A percentile compares a stretch with the other conserved stretches of the same genome.
phyloP scores from a whole-genome alignment of 257 asterid species.

The Petrea volubilis region DNA sequence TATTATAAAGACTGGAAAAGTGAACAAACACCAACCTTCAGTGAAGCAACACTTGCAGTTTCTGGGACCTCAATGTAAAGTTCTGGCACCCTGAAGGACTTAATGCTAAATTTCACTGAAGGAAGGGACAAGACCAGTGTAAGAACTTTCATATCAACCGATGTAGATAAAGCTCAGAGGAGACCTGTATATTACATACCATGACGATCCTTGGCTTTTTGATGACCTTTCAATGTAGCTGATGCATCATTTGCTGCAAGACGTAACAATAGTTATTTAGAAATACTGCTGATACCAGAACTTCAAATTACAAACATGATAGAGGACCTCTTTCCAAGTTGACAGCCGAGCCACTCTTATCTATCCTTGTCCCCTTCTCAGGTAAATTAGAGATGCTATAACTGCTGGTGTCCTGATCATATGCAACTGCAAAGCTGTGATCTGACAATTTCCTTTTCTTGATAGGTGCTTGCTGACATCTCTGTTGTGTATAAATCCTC shows the following conservation, averaged over 20 bases:
- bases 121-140: slow-evolving; percentile 17
- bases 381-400: slow-evolving; percentile 62
- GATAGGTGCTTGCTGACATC: slow-evolving; percentile 50
- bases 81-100: slow-evolving; percentile 95
- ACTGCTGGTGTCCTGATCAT: slow-evolving; percentile 65
- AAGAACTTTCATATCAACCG: slow-evolving; percentile 11
- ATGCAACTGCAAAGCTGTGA: slow-evolving; percentile 44
- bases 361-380: slow-evolving; percentile 48
- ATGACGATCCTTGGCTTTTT: slow-evolving; percentile 50
- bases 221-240: slow-evolving; percentile 40
- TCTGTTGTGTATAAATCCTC: slow-evolving; percentile 49
- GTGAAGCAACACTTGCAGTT: slow-evolving; percentile 82
- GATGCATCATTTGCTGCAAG: slow-evolving; percentile 52
- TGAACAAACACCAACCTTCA: slow-evolving; percentile 57
- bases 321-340: slow-evolving; percentile 38
- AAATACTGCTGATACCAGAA: slow-evolving; percentile 11
- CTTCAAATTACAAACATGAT: slow-evolving; percentile 8
- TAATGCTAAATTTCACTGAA: slow-evolving; percentile 86
- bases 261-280: slow-evolving; percentile 23
- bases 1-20: slow-evolving; percentile 8
- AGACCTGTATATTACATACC: slow-evolving; percentile 41
- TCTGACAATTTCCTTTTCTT: slow-evolving; percentile 73
- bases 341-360: slow-evolving; percentile 31
- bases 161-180: slow-evolving; percentile 13
- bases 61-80: slow-evolving; percentile 94